phyloP scores from a whole-genome alignment of 176 grass and related monocot species.

The Lolium rigidum region DNA sequence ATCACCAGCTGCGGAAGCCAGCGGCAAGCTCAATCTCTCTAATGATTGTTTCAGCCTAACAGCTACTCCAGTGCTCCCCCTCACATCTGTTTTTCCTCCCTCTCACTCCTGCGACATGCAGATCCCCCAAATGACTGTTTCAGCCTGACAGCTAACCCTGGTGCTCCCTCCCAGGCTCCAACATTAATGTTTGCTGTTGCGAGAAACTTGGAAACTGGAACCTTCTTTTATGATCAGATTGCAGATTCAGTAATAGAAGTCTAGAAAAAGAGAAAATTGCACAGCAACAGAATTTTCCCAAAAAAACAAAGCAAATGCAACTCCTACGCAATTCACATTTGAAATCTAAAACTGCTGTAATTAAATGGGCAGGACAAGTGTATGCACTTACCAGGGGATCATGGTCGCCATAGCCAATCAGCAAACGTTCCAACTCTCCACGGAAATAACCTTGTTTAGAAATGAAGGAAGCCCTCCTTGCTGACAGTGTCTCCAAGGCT shows the following conservation, averaged over 20 bases:
- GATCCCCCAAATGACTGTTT: not conserved
- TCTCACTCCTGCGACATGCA: not conserved
- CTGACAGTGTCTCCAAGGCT: not conserved
- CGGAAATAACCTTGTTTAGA: not conserved
- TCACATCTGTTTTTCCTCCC: not conserved
- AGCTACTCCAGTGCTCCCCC: too few species aligned
- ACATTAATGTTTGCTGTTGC: not conserved
- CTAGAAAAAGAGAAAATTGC: not conserved
- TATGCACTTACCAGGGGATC: not conserved
- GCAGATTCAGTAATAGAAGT: not conserved
- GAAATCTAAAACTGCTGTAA: not conserved
- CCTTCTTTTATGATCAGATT: not conserved
- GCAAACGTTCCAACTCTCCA: not conserved
- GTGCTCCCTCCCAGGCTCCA: too few species aligned
- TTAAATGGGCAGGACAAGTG: not conserved
- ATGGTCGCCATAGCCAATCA: not conserved
- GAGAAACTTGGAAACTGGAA: not conserved
- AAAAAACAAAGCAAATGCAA: not conserved
- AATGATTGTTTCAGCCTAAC: too few species aligned
- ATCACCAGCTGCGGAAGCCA: too few species aligned
- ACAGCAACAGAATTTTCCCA: not conserved
- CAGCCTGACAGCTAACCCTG: not conserved
- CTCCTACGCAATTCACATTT: not conserved
- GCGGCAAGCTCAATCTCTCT: too few species aligned
- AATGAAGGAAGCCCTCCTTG: not conserved